Evolutionary conservation across 1,284 basidiomycete species (phyloP), one percentile per base, ranked within the genome.

Genomic region (Entoloma clypeatum): DNA sequence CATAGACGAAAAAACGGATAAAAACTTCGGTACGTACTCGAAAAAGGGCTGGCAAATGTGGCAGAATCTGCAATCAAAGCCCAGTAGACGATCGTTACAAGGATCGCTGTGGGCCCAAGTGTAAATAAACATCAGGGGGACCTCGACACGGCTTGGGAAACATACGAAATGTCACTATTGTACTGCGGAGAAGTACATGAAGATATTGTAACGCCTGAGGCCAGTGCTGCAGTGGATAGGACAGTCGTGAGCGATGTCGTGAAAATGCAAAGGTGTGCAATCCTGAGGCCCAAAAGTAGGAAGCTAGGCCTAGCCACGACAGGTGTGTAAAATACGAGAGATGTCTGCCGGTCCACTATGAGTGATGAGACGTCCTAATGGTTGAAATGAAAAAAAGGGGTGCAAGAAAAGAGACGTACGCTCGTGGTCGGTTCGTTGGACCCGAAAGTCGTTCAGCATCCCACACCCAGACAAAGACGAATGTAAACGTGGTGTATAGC

Each of bases 51-150:
- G 4, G 32, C 27, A 41, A 75, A 69, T 2, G 69, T 69, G 3
- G 45, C 18, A 2, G 65, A 35, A 4, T 58, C 54, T 5, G 69
- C 48, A 10, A 81, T 62, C 10, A 81, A 50, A 0, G 64, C 42
- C 79, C 80, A 82, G 51, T 64, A 82, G 3, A 80, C 73, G 24
- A 66, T 59, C 1, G 75, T 77, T 1, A 80, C 75, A 31, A 81
- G 53, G 44, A 81, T 60, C 4, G 79, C 79, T 74, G 48, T 3
- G 51, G 9, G 23, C n/a, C n/a, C n/a, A n/a, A n/a, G n/a, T n/a
- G n/a, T n/a, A n/a, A n/a, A n/a, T n/a, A n/a, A n/a, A n/a, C n/a
- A n/a, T n/a, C n/a, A n/a, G n/a, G n/a, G n/a, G n/a, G n/a, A n/a
- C n/a, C n/a, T n/a, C n/a, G n/a, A n/a, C n/a, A n/a, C n/a, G n/a